These are phyloP conservation scores for Bertia moriformis DNA, from an alignment of 2,329 filamentous ascomycete genomes.

Conservation along the genomic window DNA sequence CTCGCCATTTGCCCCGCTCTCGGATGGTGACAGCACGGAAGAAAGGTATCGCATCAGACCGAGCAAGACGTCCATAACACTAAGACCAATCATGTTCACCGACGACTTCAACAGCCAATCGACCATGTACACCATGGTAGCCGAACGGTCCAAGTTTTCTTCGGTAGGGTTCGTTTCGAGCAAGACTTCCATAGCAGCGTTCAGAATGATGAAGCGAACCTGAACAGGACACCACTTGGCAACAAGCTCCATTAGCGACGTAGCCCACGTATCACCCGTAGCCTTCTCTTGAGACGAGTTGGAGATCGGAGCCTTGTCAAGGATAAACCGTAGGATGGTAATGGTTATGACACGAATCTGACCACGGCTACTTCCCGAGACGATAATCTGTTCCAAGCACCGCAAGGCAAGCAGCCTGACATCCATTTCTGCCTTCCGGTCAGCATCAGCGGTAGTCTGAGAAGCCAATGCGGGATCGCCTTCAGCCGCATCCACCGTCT, in stretches of 20 bases:
- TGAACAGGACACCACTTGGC: conserved; percentile 85
- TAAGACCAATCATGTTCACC: conserved; percentile 86
- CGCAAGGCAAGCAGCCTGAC: conserved; percentile 72
- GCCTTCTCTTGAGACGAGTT: conserved; percentile 37
- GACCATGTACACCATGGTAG: conserved; percentile 64
- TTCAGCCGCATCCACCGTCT: conserved; percentile 48
- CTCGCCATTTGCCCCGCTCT: conserved; percentile 16
- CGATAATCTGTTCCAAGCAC: conserved; percentile 75
- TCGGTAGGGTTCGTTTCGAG: conserved; percentile 54
- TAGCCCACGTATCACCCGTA: conserved; percentile 52
- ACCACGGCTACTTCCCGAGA: conserved; percentile 57
- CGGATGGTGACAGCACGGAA: conserved; percentile 54
- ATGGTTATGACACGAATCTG: conserved; percentile 69
- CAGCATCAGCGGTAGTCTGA: conserved; percentile 71
- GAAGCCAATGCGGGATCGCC: conserved; percentile 61
- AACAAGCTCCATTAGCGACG: conserved; percentile 65
- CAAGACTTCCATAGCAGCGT: conserved; percentile 67
- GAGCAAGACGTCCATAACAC: conserved; percentile 85
- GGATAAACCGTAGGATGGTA: conserved; percentile 57
- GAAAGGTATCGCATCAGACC: conserved; percentile 75
- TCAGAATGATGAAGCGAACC: conserved; percentile 78
- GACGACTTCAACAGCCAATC: conserved; percentile 72
- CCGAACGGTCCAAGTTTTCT: conserved; percentile 57
- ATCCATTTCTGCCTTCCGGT: conserved; percentile 79
- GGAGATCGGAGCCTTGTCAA: conserved; percentile 35